These are phyloP conservation scores for Colletotrichum neosansevieriae DNA, from an alignment of 2,329 filamentous ascomycete genomes.

Conservation along the genomic window DNA sequence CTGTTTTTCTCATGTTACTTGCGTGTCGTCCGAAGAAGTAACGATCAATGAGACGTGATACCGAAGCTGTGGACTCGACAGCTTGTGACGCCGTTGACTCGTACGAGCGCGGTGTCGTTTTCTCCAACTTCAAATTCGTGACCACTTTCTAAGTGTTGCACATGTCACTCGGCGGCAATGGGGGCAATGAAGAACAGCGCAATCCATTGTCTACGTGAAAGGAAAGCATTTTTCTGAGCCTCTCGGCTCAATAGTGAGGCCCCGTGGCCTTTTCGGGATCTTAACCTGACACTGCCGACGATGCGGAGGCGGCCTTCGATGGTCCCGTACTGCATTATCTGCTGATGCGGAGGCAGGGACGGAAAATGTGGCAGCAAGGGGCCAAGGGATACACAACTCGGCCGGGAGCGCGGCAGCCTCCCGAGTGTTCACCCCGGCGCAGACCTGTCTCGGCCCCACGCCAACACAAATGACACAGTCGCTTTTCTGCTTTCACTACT, in stretches of 20 bases:
- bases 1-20: constrained; percentile 8
- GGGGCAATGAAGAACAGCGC: too few species aligned
- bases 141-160: neutral
- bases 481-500: too few species aligned
- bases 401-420: constrained; percentile 14
- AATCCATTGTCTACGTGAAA: neutral
- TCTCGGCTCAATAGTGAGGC: neutral
- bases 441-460: constrained; percentile 25
- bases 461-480: neutral
- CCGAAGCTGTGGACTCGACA: neutral
- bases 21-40: neutral
- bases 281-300: constrained; percentile 8
- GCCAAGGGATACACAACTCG: constrained; percentile 13
- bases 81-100: constrained; percentile 1
- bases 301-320: neutral
- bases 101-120: constrained; percentile 4
- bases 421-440: neutral
- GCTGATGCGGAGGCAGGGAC: neutral
- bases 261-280: constrained; percentile 1
- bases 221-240: neutral
- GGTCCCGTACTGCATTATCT: constrained; percentile 1
- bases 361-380: neutral
- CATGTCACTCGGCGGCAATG: too few species aligned
- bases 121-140: too few species aligned
- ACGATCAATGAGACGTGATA: neutral